Evolutionary conservation across 1,139 yeast genomes (phyloP).

Genomic region (Wickerhamiella pararugosa): DNA sequence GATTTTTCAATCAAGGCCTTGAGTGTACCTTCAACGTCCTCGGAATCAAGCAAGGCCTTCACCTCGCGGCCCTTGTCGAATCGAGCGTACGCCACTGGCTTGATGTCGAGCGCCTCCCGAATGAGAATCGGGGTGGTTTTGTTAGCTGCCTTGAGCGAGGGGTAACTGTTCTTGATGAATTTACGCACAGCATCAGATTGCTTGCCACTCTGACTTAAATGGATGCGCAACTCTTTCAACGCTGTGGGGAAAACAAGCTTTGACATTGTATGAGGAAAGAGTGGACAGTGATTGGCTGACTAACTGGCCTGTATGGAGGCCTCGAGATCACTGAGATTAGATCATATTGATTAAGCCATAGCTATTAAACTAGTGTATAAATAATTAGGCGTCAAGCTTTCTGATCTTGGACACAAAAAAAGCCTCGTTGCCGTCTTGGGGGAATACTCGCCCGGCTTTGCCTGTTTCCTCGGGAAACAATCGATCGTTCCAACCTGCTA

Average conservation of each 20-base stretch:
- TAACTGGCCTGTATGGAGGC: too few species aligned
- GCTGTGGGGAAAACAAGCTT: conserved; percentile 35
- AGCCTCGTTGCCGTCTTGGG: conserved; percentile 1
- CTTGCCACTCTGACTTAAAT: conserved; percentile 61
- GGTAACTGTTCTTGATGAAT: conserved; percentile 48
- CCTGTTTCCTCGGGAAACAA: not conserved
- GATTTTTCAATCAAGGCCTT: conserved; percentile 11
- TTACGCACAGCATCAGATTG: conserved; percentile 48
- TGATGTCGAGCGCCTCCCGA: conserved; percentile 60
- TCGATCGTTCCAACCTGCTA: conserved; percentile 5
- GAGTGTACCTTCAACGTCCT: conserved; percentile 12
- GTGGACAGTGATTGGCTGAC: too few species aligned
- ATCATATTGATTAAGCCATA: too few species aligned
- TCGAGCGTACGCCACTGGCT: conserved; percentile 62
- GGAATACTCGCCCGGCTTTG: conserved; percentile 2
- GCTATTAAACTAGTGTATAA: not conserved
- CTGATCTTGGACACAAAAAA: conserved; percentile 3
- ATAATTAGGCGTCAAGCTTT: not conserved
- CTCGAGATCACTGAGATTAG: too few species aligned
- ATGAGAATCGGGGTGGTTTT: conserved; percentile 54
- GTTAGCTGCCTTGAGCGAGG: conserved; percentile 39
- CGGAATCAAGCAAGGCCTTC: conserved; percentile 12
- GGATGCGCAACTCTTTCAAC: conserved; percentile 64
- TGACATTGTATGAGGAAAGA: conserved; percentile 1
- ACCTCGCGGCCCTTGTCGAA: conserved; percentile 24